Conservation (phyloP, 257 asterid species). For the Solanum acaule region DNA sequence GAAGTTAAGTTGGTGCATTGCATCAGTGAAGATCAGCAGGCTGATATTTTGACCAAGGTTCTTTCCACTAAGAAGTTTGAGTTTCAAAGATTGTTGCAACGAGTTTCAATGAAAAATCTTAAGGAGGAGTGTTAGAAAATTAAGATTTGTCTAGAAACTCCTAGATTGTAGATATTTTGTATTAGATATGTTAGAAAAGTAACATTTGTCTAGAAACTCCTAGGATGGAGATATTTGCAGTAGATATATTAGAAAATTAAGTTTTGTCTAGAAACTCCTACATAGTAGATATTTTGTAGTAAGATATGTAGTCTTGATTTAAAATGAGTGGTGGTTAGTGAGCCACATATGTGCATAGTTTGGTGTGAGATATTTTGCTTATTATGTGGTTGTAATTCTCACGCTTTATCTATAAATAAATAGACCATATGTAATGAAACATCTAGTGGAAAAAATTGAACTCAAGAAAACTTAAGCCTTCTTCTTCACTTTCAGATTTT, state of each 20-base stretch:
- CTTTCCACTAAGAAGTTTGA: background rate
- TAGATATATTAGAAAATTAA: too few relatives aligned
- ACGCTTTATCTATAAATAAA: too few relatives aligned
- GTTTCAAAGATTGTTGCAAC: background rate
- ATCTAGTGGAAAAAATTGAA: too few relatives aligned
- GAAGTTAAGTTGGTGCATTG: background rate
- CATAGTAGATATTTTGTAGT: background rate
- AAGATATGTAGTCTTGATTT: background rate
- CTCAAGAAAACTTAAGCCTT: too few relatives aligned
- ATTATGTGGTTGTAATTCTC: too few relatives aligned
- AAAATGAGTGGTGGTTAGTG: background rate
- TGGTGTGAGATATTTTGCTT: too few relatives aligned
- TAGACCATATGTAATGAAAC: too few relatives aligned
- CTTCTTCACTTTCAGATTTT: too few relatives aligned
- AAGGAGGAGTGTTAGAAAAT: background rate
- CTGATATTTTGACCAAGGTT: background rate
- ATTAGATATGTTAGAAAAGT: too few relatives aligned
- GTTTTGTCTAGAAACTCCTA: too few relatives aligned
- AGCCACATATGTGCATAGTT: background rate
- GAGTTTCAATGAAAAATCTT: background rate
- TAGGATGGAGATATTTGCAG: background rate
- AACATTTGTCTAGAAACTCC: background rate
- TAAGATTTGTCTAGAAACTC: background rate
- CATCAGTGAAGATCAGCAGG: background rate
- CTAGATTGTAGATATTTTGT: too few relatives aligned